Evolutionary conservation across 768 basidiomycete species (phyloP).

Genomic region (Coprinellus micaceus): DNA sequence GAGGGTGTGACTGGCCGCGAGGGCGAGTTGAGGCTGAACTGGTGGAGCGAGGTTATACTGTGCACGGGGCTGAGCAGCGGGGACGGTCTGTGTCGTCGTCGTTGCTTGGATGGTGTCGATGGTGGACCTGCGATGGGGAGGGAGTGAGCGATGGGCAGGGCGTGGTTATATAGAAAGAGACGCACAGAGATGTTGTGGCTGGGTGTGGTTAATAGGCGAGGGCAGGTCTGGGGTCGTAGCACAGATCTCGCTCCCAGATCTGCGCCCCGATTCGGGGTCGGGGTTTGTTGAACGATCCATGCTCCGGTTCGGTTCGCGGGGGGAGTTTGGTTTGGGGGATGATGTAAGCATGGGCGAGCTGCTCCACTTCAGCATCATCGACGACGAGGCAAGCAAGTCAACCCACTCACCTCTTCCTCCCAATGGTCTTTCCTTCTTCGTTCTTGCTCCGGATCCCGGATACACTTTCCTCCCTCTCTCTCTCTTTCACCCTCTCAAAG

Average conservation of each 20-base stretch:
- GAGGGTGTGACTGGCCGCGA: background rate
- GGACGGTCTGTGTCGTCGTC: background rate
- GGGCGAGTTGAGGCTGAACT: background rate
- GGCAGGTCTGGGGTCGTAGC: slow-evolving; percentile 1
- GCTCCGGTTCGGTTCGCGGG: background rate
- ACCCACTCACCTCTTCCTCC: background rate
- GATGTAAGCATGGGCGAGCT: too few species aligned
- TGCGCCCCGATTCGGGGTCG: background rate
- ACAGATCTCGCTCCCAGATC: background rate
- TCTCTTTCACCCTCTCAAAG: background rate
- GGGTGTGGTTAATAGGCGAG: background rate
- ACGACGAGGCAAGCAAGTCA: too few species aligned
- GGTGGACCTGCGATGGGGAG: background rate
- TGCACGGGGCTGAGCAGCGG: slow-evolving; percentile 1
- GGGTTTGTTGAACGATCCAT: background rate
- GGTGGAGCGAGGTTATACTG: background rate
- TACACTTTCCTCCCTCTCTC: background rate
- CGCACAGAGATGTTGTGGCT: background rate
- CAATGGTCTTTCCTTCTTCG: background rate
- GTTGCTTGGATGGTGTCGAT: background rate
- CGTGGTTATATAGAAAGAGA: background rate
- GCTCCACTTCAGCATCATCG: too few species aligned
- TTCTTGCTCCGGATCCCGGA: background rate
- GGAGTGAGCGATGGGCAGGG: background rate
- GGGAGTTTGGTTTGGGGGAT: background rate